phyloP scores from a whole-genome alignment of 768 basidiomycete genomes.

The Suillus brevipes region DNA sequence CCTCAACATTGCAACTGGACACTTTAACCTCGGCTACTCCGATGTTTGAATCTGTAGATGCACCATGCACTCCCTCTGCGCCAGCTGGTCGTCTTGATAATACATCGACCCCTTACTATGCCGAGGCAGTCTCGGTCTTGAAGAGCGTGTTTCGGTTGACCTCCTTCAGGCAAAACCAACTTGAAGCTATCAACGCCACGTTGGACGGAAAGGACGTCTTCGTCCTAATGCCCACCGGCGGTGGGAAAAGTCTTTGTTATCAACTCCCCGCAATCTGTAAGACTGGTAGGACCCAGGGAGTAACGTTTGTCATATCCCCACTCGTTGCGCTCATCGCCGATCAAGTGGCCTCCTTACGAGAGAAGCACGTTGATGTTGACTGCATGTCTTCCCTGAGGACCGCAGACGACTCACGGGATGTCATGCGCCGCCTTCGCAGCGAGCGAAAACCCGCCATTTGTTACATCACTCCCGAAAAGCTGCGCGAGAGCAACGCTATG shows the following conservation, averaged over 20 bases:
- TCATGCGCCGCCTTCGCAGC: constrained; percentile 44
- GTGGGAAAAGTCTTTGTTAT: constrained; percentile 87
- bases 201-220: constrained; percentile 85
- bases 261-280: constrained; percentile 88
- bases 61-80: constrained; percentile 9
- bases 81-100: constrained; percentile 27
- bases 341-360: constrained; percentile 70
- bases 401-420: constrained; percentile 38
- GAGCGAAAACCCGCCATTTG: constrained; percentile 61
- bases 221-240: constrained; percentile 95
- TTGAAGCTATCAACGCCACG: constrained; percentile 80
- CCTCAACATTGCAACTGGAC: constrained; percentile 31
- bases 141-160: constrained; percentile 57
- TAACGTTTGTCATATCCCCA: constrained; percentile 90
- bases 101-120: constrained; percentile 33
- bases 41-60: constrained; percentile 14
- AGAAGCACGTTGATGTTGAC: constrained; percentile 68
- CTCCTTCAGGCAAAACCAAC: constrained; percentile 78
- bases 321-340: constrained; percentile 87
- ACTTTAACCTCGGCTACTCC: constrained; percentile 24
- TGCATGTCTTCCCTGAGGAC: constrained; percentile 62
- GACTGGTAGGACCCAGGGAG: constrained; percentile 68
- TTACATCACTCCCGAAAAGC: constrained; percentile 92
- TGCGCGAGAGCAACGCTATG: constrained; percentile 61
- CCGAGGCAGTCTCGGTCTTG: constrained; percentile 31